These are phyloP conservation scores for Aspergillus sp. DNA, from an alignment of 2,329 filamentous ascomycete species.

Conservation along the genomic window DNA sequence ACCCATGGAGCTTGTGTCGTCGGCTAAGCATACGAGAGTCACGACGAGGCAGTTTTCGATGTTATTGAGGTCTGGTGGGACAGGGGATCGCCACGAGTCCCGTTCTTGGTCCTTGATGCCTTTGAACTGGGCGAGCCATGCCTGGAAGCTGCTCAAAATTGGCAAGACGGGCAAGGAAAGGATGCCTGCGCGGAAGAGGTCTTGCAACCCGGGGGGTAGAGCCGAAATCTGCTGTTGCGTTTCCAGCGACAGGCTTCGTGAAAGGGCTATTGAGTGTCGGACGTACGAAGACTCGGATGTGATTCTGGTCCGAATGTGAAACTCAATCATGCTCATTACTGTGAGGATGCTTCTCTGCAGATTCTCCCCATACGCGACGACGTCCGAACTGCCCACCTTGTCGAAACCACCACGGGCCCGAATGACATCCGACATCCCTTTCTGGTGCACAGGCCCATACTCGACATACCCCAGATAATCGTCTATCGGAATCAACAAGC, in stretches of 20 bases:
- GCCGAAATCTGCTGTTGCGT: background rate
- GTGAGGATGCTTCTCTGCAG: background rate
- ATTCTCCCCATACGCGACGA: background rate
- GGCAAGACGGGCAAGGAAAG: background rate
- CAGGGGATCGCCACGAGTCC: background rate
- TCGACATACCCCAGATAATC: background rate
- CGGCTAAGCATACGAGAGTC: background rate
- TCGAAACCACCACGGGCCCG: background rate
- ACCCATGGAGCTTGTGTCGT: background rate
- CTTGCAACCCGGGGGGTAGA: background rate
- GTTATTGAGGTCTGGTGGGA: background rate
- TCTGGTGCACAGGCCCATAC: background rate
- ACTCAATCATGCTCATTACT: background rate
- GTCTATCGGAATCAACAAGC: background rate
- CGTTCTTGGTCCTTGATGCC: background rate
- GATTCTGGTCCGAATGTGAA: background rate
- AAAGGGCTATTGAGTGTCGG: too few relatives aligned
- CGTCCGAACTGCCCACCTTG: background rate
- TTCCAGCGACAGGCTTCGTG: background rate
- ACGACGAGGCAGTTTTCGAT: background rate
- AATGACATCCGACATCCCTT: background rate
- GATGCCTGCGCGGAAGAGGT: background rate
- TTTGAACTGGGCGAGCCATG: background rate
- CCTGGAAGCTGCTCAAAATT: background rate
- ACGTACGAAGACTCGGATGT: background rate